phyloP scores from a whole-genome alignment of 495 filamentous ascomycete species.

The Podospora pseudopauciseta region DNA sequence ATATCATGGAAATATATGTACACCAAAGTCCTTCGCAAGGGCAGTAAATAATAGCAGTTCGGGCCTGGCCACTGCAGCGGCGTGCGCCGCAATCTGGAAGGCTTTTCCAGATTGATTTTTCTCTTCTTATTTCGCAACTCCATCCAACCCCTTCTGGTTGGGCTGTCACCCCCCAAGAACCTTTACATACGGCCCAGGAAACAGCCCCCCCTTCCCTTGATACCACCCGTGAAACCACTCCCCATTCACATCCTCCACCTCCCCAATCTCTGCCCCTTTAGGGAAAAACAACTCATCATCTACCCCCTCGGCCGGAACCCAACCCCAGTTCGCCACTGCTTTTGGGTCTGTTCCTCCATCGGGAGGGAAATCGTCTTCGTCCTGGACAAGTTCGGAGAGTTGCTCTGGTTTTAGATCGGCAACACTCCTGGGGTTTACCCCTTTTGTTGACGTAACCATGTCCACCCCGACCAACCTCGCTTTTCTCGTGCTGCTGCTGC shows the following conservation, averaged over 20 bases:
- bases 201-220: conserved; percentile 68
- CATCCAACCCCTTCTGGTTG: no score
- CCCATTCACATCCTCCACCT: conserved; percentile 77
- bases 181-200: conserved; percentile 68
- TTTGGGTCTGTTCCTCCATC: conserved; percentile 63
- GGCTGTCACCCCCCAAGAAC: conserved; percentile 6
- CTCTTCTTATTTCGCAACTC: not conserved
- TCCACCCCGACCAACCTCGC: conserved; percentile 33
- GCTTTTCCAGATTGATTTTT: no score
- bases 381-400: not conserved
- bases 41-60: no score
- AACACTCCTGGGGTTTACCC: not conserved
- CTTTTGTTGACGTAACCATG: conserved; percentile 20
- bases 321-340: conserved; percentile 65
- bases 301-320: conserved; percentile 58
- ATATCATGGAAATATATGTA: no score
- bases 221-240: conserved; percentile 85
- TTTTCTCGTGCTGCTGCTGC: conserved; percentile 17
- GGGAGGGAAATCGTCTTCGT: conserved; percentile 55
- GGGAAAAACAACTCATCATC: conserved; percentile 80
- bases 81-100: no score
- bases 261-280: conserved; percentile 71
- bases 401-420: not conserved
- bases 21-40: no score
- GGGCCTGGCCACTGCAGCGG: no score